These are phyloP conservation scores for Panaeolus papilionaceus DNA, from an alignment of 768 basidiomycete genomes.

Conservation along the genomic window DNA sequence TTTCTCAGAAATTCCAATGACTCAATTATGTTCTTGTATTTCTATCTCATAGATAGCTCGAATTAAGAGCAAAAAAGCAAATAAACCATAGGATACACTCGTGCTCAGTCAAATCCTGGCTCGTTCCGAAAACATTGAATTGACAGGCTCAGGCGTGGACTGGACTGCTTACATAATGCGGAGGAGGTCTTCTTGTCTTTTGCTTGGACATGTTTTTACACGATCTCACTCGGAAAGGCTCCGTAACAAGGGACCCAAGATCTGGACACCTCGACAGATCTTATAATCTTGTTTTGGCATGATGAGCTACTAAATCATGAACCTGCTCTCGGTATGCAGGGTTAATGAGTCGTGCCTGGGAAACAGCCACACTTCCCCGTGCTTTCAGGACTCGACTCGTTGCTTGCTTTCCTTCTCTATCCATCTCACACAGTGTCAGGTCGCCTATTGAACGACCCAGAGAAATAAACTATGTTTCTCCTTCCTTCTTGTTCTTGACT, in stretches of 20 bases:
- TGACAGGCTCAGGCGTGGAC: background rate
- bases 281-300: constrained; percentile 20
- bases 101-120: constrained; percentile 11
- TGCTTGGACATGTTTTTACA: constrained; percentile 22
- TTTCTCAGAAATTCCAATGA: constrained; percentile 17
- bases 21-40: background rate
- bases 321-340: constrained; percentile 20
- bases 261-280: constrained; percentile 21
- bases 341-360: constrained; percentile 34
- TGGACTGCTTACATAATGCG: constrained; percentile 9
- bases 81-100: constrained; percentile 17
- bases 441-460: constrained; percentile 8
- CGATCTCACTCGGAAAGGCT: constrained; percentile 17
- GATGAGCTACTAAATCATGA: constrained; percentile 29
- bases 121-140: constrained; percentile 9
- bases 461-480: background rate
- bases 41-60: background rate
- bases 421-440: constrained; percentile 20
- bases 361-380: constrained; percentile 45
- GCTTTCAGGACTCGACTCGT: constrained; percentile 38
- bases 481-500: background rate
- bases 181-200: constrained; percentile 13
- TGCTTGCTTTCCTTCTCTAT: constrained; percentile 28
- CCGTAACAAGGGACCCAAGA: constrained; percentile 27
- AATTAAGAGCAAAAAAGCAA: background rate